These are phyloP conservation scores for Penicillium italicum DNA, from an alignment of 2,329 filamentous ascomycete species.

Conservation along the genomic window DNA sequence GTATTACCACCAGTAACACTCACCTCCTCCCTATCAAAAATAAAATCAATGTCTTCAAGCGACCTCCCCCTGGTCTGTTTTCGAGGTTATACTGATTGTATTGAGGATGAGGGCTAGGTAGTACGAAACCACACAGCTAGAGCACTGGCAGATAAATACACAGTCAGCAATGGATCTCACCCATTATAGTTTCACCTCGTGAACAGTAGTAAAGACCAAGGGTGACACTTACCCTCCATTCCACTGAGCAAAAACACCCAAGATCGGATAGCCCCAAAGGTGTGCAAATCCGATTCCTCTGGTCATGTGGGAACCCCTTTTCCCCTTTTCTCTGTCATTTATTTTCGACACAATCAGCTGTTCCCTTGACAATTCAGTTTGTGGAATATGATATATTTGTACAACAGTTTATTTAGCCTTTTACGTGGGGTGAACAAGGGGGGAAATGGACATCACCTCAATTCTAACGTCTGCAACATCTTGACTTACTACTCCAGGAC, in stretches of 20 bases:
- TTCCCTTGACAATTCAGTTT: too few species aligned
- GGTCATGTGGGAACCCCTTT: not conserved
- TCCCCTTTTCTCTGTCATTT: not conserved
- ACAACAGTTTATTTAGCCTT: not conserved
- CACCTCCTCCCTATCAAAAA: not conserved
- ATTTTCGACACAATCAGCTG: not conserved
- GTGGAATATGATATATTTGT: not conserved
- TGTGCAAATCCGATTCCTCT: not conserved
- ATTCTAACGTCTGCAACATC: not conserved
- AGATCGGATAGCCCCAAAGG: not conserved
- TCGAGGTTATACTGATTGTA: conserved; percentile 12
- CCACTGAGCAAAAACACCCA: conserved; percentile 15
- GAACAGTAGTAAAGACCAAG: not conserved
- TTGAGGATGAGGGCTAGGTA: conserved; percentile 11
- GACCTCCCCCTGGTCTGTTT: conserved; percentile 1
- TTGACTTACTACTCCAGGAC: too few species aligned
- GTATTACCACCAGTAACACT: not conserved
- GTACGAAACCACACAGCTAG: conserved; percentile 13
- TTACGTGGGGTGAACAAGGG: not conserved
- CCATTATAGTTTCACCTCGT: not conserved
- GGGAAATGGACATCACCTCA: not conserved
- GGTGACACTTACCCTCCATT: conserved; percentile 1
- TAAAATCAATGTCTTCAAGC: not conserved
- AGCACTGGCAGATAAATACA: not conserved
- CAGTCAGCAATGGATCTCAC: not conserved